A percentile compares a stretch with the other conserved stretches of the same genome.
These are phyloP conservation scores for Acarospora socialis DNA, from an alignment of 2,329 filamentous ascomycete genomes.

Conservation along the genomic window DNA sequence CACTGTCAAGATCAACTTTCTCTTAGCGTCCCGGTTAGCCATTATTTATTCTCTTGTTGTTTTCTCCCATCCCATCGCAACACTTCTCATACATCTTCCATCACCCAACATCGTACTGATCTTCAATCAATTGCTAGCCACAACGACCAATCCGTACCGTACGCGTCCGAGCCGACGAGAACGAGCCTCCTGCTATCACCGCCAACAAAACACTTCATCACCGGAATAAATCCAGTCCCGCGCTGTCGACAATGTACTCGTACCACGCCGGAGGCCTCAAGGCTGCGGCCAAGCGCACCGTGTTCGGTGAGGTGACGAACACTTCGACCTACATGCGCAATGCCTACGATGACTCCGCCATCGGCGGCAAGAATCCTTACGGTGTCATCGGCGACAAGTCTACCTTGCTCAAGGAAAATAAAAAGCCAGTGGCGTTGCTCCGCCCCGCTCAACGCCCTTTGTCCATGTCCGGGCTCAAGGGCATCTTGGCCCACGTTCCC, in stretches of 20 bases:
- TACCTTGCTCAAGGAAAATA: constrained; percentile 17
- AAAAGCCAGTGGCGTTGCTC: constrained; percentile 33
- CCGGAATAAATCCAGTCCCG: constrained; percentile 65
- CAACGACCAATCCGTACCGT: constrained; percentile 48
- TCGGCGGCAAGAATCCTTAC: constrained; percentile 8
- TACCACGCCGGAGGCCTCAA: constrained; percentile 45
- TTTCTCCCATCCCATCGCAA: too few relatives aligned
- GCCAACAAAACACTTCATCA: constrained; percentile 54
- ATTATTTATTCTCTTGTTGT: too few relatives aligned
- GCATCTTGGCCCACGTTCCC: constrained; percentile 22
- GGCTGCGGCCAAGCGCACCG: constrained; percentile 57
- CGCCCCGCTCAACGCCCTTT: constrained; percentile 50
- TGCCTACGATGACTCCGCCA: constrained; percentile 42
- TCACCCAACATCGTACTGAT: too few relatives aligned
- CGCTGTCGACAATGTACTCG: constrained; percentile 40
- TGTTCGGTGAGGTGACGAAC: constrained; percentile 74
- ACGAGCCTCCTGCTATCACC: constrained; percentile 37
- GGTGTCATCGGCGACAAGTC: constrained; percentile 13
- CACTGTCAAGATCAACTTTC: too few relatives aligned
- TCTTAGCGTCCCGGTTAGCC: too few relatives aligned
- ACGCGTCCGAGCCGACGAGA: constrained; percentile 55
- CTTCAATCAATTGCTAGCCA: constrained; percentile 50
- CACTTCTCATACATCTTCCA: too few relatives aligned
- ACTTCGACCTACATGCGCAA: constrained; percentile 30
- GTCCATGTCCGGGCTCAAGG: constrained; percentile 26